Base-by-base conservation (phyloP, 2,329 filamentous ascomycete genomes). In the Ceratocystis papillata region DNA sequence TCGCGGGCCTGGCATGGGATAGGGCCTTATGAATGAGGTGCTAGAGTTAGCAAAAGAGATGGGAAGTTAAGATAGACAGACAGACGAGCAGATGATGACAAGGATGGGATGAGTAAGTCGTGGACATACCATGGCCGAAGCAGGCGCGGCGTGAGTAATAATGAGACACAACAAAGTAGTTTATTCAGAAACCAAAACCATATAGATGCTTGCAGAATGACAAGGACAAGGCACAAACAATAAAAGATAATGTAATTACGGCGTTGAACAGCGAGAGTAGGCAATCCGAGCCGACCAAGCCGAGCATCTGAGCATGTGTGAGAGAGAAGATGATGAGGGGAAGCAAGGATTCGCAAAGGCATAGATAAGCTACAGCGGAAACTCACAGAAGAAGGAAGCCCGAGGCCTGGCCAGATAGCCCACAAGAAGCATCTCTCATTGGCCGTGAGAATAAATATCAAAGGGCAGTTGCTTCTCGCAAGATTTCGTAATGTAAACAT, bases 171-270 rank as follows among this genome's bases (percentile, higher is more conserved):
- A n/a, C 53, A 22, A 30, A 57, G 17, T 17, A 17, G 53, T 57
- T 22, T 57, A 57, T n/a, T 30, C 53, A 28, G 17, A 33, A 15
- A 57, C 12, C 53, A 30, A 57, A 57, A 15, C 7, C 53, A 57
- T 57, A 53, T 57, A 33, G 22, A 57, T 17, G 25, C 28, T 30
- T 17, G 15, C 53, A n/a, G 17, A 30, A 30, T n/a, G 30, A 33
- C 53, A 57, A 57, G 53, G 30, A 53, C 48, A 25, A 57, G 53
- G 10, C 53, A 33, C 12, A 57, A 30, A 22, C 28, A 17, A 57
- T 57, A 57, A 57, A 57, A 55, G 10, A 57, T 57, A 33, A 57
- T 57, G 53, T 33, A 17, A 33, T 57, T 12, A 30, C 53, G 53
- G 53, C 22, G 25, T 57, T 20, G 53, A 12, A 15, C 22, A 33